These are phyloP conservation scores for Cicer pinnatifidum DNA, from an alignment of 306 rosid species.

Conservation along the genomic window DNA sequence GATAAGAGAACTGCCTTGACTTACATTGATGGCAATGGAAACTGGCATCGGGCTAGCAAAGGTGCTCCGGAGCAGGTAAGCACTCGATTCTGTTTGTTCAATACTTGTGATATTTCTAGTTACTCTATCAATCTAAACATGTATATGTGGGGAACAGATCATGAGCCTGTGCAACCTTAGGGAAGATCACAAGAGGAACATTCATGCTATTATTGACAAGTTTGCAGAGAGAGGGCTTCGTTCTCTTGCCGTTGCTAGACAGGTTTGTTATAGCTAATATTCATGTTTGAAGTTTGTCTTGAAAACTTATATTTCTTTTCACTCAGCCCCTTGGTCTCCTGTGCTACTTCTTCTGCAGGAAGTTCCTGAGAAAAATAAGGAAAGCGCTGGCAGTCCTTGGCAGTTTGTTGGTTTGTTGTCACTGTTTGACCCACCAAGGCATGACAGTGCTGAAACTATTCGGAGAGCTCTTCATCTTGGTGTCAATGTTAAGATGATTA, in stretches of 20 bases:
- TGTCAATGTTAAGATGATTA: constrained; percentile 98
- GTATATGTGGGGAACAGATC: constrained; percentile 57
- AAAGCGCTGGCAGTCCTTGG: constrained; percentile 82
- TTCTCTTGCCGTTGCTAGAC: constrained; percentile 91
- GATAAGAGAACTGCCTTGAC: constrained; percentile 99
- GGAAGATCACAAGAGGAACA: constrained; percentile 84
- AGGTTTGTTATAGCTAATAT: constrained; percentile 58
- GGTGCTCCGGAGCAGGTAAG: constrained; percentile 99
- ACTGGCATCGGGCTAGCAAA: constrained; percentile 97
- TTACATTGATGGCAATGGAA: constrained; percentile 76
- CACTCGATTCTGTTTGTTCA: constrained; percentile 27
- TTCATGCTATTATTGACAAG: constrained; percentile 72
- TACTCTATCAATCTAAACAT: constrained; percentile 22
- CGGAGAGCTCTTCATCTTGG: constrained; percentile 96
- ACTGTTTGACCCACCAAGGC: constrained; percentile 95
- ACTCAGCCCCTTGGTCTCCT: constrained; percentile 2
- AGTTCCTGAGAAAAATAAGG: constrained; percentile 84
- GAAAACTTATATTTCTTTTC: constrained; percentile 12
- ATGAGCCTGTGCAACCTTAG: constrained; percentile 75
- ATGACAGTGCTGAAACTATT: constrained; percentile 98
- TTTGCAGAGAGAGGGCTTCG: constrained; percentile 98
- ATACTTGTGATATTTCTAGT: constrained; percentile 1
- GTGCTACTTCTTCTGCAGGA: constrained; percentile 57
- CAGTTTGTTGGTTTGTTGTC: constrained; percentile 93
- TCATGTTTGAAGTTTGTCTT: constrained; percentile 9